Evolutionary conservation across 2,329 filamentous ascomycete species (phyloP).

Genomic region (Calonectria crousiana): DNA sequence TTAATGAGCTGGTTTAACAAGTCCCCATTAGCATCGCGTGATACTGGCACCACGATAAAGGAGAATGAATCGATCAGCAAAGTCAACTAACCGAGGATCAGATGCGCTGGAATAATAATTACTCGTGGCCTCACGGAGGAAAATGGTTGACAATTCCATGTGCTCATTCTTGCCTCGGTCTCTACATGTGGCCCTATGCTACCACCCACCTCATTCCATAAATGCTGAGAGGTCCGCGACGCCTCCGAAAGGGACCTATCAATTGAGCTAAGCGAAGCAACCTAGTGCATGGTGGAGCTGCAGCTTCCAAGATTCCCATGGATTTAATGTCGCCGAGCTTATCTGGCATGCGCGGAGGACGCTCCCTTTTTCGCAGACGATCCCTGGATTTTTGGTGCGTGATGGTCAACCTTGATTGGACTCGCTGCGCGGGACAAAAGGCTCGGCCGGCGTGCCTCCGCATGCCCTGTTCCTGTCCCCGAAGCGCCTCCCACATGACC

Average conservation of each 20-base stretch:
- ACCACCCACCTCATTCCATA: neutral
- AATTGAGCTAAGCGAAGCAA: neutral
- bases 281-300: neutral
- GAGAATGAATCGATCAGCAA: constrained; percentile 15
- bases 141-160: neutral
- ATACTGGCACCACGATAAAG: constrained; percentile 18
- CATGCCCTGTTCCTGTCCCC: neutral
- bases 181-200: neutral
- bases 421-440: constrained; percentile 4
- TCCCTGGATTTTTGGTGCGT: neutral
- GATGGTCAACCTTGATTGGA: constrained; percentile 2
- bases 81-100: neutral
- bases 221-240: neutral
- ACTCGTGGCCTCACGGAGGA: neutral
- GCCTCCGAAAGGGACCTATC: neutral
- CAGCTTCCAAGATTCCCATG: constrained; percentile 1
- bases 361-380: constrained; percentile 7
- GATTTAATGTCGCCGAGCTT: constrained; percentile 11
- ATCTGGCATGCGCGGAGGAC: constrained; percentile 16
- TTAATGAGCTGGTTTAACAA: neutral
- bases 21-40: constrained; percentile 5
- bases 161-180: neutral
- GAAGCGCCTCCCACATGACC: constrained; percentile 14
- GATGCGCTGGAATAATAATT: neutral
- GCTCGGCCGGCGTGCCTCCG: constrained; percentile 14